phyloP scores from a whole-genome alignment of 306 rosid species.

The Quercus aquifolioides region DNA sequence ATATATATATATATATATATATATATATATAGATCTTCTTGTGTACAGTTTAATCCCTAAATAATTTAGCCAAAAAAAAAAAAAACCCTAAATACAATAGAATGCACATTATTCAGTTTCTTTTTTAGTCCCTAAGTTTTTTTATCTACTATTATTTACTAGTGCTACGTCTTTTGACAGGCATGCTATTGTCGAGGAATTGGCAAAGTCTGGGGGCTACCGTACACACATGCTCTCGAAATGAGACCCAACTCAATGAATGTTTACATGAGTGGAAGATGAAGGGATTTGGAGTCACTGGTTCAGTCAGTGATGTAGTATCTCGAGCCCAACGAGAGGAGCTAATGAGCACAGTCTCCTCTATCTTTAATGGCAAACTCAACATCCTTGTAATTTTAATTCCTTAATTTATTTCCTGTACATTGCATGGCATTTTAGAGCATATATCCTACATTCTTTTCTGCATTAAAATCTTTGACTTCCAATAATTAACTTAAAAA shows the following conservation, averaged over 20 bases:
- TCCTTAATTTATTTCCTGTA: background rate
- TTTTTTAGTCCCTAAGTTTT: too few relatives aligned
- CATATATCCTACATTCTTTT: too few relatives aligned
- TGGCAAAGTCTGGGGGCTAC: constrained; percentile 33
- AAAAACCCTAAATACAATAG: too few relatives aligned
- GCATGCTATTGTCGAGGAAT: constrained; percentile 15
- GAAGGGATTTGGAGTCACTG: constrained; percentile 19
- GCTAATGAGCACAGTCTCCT: constrained; percentile 20
- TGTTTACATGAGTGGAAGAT: constrained; percentile 28
- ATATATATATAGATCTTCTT: too few relatives aligned
- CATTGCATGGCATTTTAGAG: too few relatives aligned
- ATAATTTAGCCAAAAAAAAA: too few relatives aligned
- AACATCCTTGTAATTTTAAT: constrained; percentile 16
- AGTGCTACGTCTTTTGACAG: background rate
- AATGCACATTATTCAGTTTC: too few relatives aligned
- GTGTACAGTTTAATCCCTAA: too few relatives aligned
- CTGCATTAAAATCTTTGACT: too few relatives aligned
- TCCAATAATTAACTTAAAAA: too few relatives aligned
- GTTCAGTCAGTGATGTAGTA: constrained; percentile 14
- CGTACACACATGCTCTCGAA: constrained; percentile 28
- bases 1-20: too few relatives aligned
- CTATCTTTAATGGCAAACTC: constrained; percentile 10
- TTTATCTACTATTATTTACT: too few relatives aligned
- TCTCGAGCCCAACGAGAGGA: constrained; percentile 3
- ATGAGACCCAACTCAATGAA: constrained; percentile 10